Percentiles rank a stretch among this genome's conserved stretches.
Conservation (phyloP, 2,329 filamentous ascomycete genomes). For the Trichoderma guizhouense region DNA sequence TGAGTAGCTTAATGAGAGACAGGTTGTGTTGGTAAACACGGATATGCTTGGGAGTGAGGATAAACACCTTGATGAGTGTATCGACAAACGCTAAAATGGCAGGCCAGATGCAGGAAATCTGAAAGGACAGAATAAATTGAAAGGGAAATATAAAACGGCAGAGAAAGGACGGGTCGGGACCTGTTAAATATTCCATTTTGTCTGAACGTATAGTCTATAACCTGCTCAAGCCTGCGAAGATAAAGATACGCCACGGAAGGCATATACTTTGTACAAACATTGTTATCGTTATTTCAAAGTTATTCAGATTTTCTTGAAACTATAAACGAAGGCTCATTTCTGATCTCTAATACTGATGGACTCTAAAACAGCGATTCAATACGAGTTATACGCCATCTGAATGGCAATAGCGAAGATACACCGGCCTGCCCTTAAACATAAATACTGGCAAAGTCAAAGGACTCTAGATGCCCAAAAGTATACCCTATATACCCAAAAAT, state of each 20-base stretch:
- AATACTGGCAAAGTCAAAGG: background rate
- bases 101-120: background rate
- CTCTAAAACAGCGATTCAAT: background rate
- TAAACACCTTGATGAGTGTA: background rate
- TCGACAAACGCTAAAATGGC: background rate
- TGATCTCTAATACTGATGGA: accelerated
- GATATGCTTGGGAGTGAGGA: background rate
- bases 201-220: background rate
- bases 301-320: background rate
- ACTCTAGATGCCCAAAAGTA: background rate
- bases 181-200: background rate
- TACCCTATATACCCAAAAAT: background rate
- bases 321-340: background rate
- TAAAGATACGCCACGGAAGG: background rate
- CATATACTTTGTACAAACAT: background rate
- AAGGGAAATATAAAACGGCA: background rate
- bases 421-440: background rate
- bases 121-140: background rate
- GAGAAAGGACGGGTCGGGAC: background rate
- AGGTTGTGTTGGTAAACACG: background rate
- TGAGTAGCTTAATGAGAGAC: background rate
- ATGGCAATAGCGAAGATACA: background rate
- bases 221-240: background rate
- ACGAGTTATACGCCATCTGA: background rate
- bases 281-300: background rate